Evolutionary conservation across 495 filamentous ascomycete species (phyloP).

Genomic region (Lophiostoma macrostomum): DNA sequence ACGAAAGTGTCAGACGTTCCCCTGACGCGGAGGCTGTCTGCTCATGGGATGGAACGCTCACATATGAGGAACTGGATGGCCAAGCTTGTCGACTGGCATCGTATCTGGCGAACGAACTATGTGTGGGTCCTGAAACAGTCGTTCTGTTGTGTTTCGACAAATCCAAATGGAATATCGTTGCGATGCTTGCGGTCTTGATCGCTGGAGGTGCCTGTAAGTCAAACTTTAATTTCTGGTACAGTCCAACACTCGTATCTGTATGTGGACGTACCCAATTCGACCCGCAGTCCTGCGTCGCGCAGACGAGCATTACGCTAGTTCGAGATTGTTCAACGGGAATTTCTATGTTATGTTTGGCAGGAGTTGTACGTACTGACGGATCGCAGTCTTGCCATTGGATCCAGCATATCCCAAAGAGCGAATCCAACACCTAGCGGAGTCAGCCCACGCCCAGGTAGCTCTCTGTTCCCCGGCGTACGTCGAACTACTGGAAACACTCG

Average conservation of each 20-base stretch:
- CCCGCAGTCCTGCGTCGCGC: not conserved
- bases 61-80: slow-evolving; percentile 21
- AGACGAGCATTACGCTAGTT: too few relatives aligned
- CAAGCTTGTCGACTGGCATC: slow-evolving; percentile 15
- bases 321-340: too few relatives aligned
- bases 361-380: slow-evolving; percentile 32
- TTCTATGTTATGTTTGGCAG: not conserved
- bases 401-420: slow-evolving; percentile 54
- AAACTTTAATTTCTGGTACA: not conserved
- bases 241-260: not conserved
- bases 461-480: slow-evolving; percentile 48
- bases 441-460: slow-evolving; percentile 48
- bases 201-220: slow-evolving; percentile 39
- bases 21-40: slow-evolving; percentile 24
- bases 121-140: slow-evolving; percentile 48
- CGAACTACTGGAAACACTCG: not conserved
- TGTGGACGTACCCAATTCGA: not conserved
- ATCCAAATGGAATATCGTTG: slow-evolving; percentile 45
- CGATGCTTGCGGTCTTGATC: slow-evolving; percentile 41
- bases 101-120: slow-evolving; percentile 28
- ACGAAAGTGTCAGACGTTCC: not conserved
- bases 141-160: slow-evolving; percentile 57
- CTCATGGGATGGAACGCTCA: slow-evolving; percentile 33
- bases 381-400: slow-evolving; percentile 53
- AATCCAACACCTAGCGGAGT: slow-evolving; percentile 52